Conservation (phyloP, 192 early-diverging fungal genomes). For the Podila verticillata region DNA sequence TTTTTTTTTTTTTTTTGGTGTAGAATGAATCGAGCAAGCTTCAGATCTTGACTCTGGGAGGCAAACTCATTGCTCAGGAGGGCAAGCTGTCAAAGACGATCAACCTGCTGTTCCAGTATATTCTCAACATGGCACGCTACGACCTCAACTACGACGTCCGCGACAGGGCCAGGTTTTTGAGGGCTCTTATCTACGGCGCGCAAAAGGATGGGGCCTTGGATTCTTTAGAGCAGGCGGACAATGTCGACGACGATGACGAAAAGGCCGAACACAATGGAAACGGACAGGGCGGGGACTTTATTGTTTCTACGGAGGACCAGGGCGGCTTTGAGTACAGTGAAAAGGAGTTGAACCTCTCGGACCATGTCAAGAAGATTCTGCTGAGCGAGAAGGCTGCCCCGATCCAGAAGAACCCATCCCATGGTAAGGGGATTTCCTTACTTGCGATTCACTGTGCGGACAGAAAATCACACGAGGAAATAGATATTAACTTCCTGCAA, state of each 20-base stretch:
- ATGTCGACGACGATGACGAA: constrained; percentile 6
- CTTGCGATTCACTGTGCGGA: not conserved
- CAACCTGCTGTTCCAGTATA: constrained; percentile 70
- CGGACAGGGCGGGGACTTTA: not conserved
- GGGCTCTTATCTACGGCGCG: constrained; percentile 57
- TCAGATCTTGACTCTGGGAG: constrained; percentile 84
- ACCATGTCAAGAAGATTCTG: constrained; percentile 67
- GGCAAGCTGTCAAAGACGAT: constrained; percentile 48
- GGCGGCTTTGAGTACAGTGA: constrained; percentile 41
- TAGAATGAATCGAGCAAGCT: constrained; percentile 79
- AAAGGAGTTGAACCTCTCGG: constrained; percentile 48
- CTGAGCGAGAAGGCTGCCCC: constrained; percentile 64
- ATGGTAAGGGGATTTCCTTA: constrained; percentile 37
- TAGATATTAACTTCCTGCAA: constrained; percentile 27
- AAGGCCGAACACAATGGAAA: constrained; percentile 3
- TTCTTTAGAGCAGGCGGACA: constrained; percentile 3
- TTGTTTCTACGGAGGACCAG: not conserved
- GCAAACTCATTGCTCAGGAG: constrained; percentile 68
- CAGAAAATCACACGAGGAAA: constrained; percentile 11
- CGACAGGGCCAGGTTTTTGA: constrained; percentile 85
- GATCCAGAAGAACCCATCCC: constrained; percentile 58
- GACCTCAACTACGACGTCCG: constrained; percentile 91
- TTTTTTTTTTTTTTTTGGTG: constrained; percentile 10
- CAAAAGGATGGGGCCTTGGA: not conserved
- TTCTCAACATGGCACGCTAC: constrained; percentile 89